These are phyloP conservation scores for Glutinoglossum americanum DNA, from an alignment of 495 filamentous ascomycete species.

Conservation along the genomic window DNA sequence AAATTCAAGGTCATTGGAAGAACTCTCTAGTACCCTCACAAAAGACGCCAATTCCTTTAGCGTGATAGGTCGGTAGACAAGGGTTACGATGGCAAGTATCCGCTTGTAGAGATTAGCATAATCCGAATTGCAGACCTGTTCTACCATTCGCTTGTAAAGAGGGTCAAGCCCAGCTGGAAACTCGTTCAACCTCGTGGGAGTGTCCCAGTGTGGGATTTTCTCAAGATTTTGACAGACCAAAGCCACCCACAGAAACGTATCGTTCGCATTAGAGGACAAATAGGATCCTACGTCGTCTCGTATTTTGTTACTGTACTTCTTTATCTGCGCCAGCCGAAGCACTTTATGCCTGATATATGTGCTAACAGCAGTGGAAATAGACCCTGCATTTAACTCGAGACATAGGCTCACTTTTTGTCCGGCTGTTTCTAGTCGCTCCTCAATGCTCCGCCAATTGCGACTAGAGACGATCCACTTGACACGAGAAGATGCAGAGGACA, in stretches of 20 bases:
- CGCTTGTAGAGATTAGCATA: not conserved
- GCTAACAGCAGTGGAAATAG: not conserved
- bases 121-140: not conserved
- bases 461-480: not conserved
- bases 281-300: not conserved
- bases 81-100: not conserved
- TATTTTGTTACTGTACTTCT: not conserved
- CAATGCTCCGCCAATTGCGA: not conserved
- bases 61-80: not conserved
- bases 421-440: not conserved
- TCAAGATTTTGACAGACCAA: not conserved
- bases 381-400: not conserved
- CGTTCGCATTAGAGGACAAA: not conserved
- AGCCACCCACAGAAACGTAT: slow-evolving; percentile 1
- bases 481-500: slow-evolving; percentile 2
- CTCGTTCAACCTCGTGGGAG: not conserved
- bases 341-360: not conserved
- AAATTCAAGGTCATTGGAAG: not conserved
- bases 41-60: not conserved
- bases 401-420: not conserved
- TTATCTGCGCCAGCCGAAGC: not conserved
- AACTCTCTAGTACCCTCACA: not conserved
- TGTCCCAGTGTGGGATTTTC: not conserved
- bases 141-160: not conserved
- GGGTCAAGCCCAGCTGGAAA: not conserved